A percentile compares a stretch with the other conserved stretches of the same genome.
Conservation (phyloP, 2,329 filamentous ascomycete genomes). For the Triangularia verruculosa region DNA sequence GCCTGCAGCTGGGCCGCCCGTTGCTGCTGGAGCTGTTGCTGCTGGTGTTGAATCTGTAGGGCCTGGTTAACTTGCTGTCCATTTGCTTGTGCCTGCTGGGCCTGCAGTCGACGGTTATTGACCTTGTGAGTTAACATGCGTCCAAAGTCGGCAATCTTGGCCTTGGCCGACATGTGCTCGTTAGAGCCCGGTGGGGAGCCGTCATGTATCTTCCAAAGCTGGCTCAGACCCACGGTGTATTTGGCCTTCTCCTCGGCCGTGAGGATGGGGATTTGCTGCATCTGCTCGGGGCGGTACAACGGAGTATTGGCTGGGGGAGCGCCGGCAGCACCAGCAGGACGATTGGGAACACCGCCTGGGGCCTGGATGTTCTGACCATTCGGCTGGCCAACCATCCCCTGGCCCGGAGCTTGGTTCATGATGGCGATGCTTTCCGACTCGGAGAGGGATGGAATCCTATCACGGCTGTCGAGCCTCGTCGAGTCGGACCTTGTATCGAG, state of each 20-base stretch:
- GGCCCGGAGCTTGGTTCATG: slow-evolving; percentile 25
- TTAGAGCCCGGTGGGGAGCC: slow-evolving; percentile 45
- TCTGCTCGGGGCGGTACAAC: slow-evolving; percentile 52
- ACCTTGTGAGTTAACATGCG: slow-evolving; percentile 52
- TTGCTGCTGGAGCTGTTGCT: slow-evolving; percentile 23
- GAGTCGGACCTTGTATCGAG: background rate
- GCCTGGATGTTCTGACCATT: slow-evolving; percentile 9
- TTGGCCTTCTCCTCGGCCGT: slow-evolving; percentile 54
- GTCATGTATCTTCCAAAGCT: slow-evolving; percentile 53
- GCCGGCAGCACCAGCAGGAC: slow-evolving; percentile 3
- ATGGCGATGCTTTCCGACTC: background rate
- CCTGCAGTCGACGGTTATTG: slow-evolving; percentile 33
- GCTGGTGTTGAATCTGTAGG: slow-evolving; percentile 19
- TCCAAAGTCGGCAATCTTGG: slow-evolving; percentile 60
- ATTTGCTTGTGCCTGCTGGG: slow-evolving; percentile 27
- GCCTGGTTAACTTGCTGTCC: slow-evolving; percentile 10
- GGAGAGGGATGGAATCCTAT: background rate
- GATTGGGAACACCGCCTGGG: slow-evolving; percentile 2
- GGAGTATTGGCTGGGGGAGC: background rate
- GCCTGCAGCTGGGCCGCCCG: slow-evolving; percentile 16
- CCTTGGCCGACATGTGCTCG: slow-evolving; percentile 50
- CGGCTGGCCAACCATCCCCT: slow-evolving; percentile 18
- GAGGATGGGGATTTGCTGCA: slow-evolving; percentile 49
- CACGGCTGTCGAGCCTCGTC: background rate
- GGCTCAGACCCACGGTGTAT: slow-evolving; percentile 55